These are phyloP conservation scores for Sugiyamaella smithiae DNA, from an alignment of 805 yeast species.

Conservation along the genomic window DNA sequence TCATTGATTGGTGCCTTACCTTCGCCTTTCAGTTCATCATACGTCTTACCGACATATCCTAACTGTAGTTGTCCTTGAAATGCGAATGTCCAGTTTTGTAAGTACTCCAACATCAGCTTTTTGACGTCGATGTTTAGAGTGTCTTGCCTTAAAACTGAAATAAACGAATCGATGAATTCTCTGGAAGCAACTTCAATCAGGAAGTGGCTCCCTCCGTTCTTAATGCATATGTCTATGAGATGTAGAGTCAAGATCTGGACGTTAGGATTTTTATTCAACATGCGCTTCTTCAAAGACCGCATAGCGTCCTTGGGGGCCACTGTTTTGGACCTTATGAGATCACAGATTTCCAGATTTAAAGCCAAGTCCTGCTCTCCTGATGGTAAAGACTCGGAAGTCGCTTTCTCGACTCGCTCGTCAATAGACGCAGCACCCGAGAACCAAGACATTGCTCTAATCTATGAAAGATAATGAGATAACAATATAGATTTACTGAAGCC, in stretches of 20 bases:
- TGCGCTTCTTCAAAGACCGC: slow-evolving; percentile 75
- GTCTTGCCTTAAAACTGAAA: slow-evolving; percentile 39
- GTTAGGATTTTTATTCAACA: slow-evolving; percentile 74
- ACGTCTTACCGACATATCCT: slow-evolving; percentile 60
- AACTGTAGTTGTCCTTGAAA: slow-evolving; percentile 66
- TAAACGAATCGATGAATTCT: slow-evolving; percentile 81
- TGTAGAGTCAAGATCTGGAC: slow-evolving; percentile 71
- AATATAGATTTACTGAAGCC: no score
- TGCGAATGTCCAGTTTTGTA: slow-evolving; percentile 76
- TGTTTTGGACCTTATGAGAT: slow-evolving; percentile 76
- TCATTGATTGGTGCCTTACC: background rate
- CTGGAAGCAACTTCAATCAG: slow-evolving; percentile 72
- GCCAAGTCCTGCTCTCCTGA: slow-evolving; percentile 78
- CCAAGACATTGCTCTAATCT: slow-evolving; percentile 39
- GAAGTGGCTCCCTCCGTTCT: slow-evolving; percentile 89
- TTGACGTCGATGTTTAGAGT: slow-evolving; percentile 54
- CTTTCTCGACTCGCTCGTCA: slow-evolving; percentile 65
- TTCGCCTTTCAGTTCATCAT: slow-evolving; percentile 56
- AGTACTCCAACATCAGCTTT: slow-evolving; percentile 53
- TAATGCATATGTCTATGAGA: slow-evolving; percentile 80
- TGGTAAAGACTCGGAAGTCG: slow-evolving; percentile 88
- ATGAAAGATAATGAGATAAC: no score
- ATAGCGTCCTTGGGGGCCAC: slow-evolving; percentile 78
- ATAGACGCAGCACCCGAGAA: slow-evolving; percentile 38
- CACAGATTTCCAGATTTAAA: slow-evolving; percentile 80